Evolutionary conservation across 371 early-diverging fungal genomes (phyloP), one percentile per base, ranked within the genome.

Genomic region (Parasitella parasitica): DNA sequence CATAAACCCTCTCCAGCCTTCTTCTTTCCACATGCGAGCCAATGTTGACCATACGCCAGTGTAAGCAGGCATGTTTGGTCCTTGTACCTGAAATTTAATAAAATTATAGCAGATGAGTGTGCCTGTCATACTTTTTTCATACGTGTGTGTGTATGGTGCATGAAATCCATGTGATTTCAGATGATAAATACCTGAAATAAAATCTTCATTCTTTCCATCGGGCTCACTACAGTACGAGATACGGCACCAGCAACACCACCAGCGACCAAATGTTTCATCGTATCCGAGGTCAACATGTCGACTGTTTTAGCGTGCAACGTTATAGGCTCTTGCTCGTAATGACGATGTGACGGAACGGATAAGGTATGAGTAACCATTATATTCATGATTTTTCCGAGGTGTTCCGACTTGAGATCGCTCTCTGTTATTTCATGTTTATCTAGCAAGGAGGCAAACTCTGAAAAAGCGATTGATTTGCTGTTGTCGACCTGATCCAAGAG

Each of bases 181-280:
- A 56, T 48, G 53, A 37, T 36, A 56, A 38, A 66, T 77, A 89
- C 94, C 83, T 96, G 96, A 71, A 96, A 92, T 59, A 95, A 76
- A 63, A 95, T 94, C 73, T 93, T 94, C 85, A 94, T 87, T 57
- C 96, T 87, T 77, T 96, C 97, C 57, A 96, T 82, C 26, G 97
- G 97, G 55, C 93, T 94, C 22, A 96, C 96, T 1, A 89, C 91
- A 0, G 96, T 96, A 36, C 97, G 86, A 56, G 93, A 93, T 28
- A 96, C 89, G 0, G 94, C 95, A 20, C 97, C 97, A 32, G 96
- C 94, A 53, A 94, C 73, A 37, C 94, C 97, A 34, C 97, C 97
- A 0, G 95, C 92, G 46, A 92, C 62, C 64, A 96, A 77, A 66
- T 96, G 91, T 71, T 93, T 94, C 59, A 87, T 70, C n/a, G 84